A percentile compares a stretch with the other conserved stretches of the same genome.
Conservation (phyloP, 1,284 basidiomycete species). For the Moesziomyces sp. region DNA sequence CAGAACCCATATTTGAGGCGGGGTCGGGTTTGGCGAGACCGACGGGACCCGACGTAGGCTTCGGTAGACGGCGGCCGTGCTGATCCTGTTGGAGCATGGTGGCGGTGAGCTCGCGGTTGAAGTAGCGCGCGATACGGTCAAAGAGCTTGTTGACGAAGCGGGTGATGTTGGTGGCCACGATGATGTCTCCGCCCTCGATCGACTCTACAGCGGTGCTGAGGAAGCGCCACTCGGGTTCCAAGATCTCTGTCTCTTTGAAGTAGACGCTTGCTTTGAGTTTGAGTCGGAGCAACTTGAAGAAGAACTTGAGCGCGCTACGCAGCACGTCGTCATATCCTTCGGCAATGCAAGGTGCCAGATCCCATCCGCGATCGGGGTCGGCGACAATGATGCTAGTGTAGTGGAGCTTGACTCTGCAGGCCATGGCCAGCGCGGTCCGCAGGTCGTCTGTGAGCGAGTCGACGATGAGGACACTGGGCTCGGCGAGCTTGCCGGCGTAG, state of each 20-base stretch:
- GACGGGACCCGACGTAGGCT: slow-evolving; percentile 35
- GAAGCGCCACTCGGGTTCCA: slow-evolving; percentile 96
- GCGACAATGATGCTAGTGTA: slow-evolving; percentile 87
- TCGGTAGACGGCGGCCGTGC: slow-evolving; percentile 26
- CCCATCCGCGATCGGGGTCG: slow-evolving; percentile 88
- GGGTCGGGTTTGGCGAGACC: slow-evolving; percentile 31
- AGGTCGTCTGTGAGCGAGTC: slow-evolving; percentile 96
- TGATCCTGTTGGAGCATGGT: slow-evolving; percentile 70
- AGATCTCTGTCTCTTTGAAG: slow-evolving; percentile 96
- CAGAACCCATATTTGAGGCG: slow-evolving; percentile 7
- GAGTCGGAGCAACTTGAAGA: slow-evolving; percentile 94
- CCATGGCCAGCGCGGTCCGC: slow-evolving; percentile 88
- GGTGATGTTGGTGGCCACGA: slow-evolving; percentile 76
- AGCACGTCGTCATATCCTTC: slow-evolving; percentile 90
- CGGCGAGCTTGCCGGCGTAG: slow-evolving; percentile 84
- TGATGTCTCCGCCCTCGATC: slow-evolving; percentile 85
- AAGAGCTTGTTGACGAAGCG: slow-evolving; percentile 69
- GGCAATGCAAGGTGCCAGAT: slow-evolving; percentile 84
- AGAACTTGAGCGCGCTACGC: slow-evolving; percentile 85
- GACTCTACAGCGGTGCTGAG: slow-evolving; percentile 92
- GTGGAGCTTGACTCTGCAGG: slow-evolving; percentile 92
- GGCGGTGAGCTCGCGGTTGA: slow-evolving; percentile 89
- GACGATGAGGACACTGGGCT: slow-evolving; percentile 85
- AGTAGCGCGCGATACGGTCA: slow-evolving; percentile 85
- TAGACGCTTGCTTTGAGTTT: slow-evolving; percentile 95